These are phyloP conservation scores for Tulasnella sp. DNA, from an alignment of 768 basidiomycete genomes.

Conservation along the genomic window DNA sequence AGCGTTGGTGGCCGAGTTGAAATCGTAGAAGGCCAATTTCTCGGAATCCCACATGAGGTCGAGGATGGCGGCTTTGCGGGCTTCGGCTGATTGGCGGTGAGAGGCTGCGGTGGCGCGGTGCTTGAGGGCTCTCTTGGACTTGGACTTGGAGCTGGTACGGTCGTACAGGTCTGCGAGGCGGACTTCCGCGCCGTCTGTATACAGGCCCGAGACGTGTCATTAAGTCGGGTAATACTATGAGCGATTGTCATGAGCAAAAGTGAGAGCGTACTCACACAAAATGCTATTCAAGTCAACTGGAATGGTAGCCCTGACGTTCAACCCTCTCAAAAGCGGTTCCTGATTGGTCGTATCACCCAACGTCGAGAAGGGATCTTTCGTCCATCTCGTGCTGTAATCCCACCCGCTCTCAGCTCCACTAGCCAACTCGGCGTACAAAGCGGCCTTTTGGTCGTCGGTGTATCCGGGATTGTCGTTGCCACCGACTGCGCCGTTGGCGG, in stretches of 20 bases:
- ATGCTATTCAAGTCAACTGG: conserved; percentile 82
- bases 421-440: conserved; percentile 83
- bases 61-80: conserved; percentile 64
- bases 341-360: conserved; percentile 43
- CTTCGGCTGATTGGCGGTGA: conserved; percentile 56
- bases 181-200: conserved; percentile 49
- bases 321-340: conserved; percentile 58
- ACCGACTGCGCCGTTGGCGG: conserved; percentile 61
- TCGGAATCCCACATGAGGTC: conserved; percentile 82
- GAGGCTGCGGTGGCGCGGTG: conserved; percentile 29
- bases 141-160: background rate
- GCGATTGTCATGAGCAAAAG: background rate
- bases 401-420: conserved; percentile 79
- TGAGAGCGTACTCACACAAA: conserved; percentile 53
- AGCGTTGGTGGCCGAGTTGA: conserved; percentile 65
- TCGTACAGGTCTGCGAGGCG: conserved; percentile 60
- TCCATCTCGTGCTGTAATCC: conserved; percentile 47
- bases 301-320: conserved; percentile 67
- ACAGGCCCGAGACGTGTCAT: background rate
- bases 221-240: background rate
- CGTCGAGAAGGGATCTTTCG: conserved; percentile 41
- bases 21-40: conserved; percentile 90
- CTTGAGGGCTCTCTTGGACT: background rate
- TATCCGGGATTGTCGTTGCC: conserved; percentile 39
- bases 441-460: conserved; percentile 56